phyloP scores from a whole-genome alignment of 2,329 filamentous ascomycete species.

The Monosporascus sp. region DNA sequence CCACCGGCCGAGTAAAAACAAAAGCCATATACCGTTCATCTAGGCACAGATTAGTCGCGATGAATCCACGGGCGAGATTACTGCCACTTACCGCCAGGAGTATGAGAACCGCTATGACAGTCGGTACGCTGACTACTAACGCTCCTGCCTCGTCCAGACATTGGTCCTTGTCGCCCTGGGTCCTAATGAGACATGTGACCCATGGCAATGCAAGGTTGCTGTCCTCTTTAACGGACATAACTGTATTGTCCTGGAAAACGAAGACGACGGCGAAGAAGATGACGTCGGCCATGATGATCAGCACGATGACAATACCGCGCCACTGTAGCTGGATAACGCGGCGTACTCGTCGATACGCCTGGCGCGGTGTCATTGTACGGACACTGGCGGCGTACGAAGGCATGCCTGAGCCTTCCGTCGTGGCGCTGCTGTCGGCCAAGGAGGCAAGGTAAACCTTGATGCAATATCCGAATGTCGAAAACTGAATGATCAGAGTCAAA shows the following conservation, averaged over 20 bases:
- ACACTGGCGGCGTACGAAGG: slow-evolving; percentile 73
- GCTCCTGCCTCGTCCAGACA: slow-evolving; percentile 58
- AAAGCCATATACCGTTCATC: slow-evolving; percentile 80
- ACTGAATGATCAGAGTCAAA: slow-evolving; percentile 60
- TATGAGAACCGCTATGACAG: slow-evolving; percentile 74
- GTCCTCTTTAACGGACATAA: slow-evolving; percentile 52
- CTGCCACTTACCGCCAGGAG: slow-evolving; percentile 64
- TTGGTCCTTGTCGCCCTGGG: slow-evolving; percentile 53
- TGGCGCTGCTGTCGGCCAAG: slow-evolving; percentile 64
- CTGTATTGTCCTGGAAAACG: slow-evolving; percentile 75
- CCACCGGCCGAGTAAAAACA: slow-evolving; percentile 73
- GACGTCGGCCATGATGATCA: slow-evolving; percentile 85
- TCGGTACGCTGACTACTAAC: slow-evolving; percentile 68
- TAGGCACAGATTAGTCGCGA: slow-evolving; percentile 26
- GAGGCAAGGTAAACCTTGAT: slow-evolving; percentile 91
- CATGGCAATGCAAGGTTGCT: slow-evolving; percentile 54
- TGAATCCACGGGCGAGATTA: slow-evolving; percentile 1
- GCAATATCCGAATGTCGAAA: slow-evolving; percentile 74
- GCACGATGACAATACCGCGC: slow-evolving; percentile 84
- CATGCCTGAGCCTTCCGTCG: slow-evolving; percentile 66
- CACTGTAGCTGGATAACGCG: slow-evolving; percentile 89
- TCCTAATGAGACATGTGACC: slow-evolving; percentile 62
- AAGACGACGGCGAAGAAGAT: slow-evolving; percentile 93
- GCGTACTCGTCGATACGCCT: slow-evolving; percentile 80
- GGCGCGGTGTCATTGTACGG: slow-evolving; percentile 71